Base-by-base conservation (phyloP, 1,284 basidiomycete genomes). In the Marasmius oreades region DNA sequence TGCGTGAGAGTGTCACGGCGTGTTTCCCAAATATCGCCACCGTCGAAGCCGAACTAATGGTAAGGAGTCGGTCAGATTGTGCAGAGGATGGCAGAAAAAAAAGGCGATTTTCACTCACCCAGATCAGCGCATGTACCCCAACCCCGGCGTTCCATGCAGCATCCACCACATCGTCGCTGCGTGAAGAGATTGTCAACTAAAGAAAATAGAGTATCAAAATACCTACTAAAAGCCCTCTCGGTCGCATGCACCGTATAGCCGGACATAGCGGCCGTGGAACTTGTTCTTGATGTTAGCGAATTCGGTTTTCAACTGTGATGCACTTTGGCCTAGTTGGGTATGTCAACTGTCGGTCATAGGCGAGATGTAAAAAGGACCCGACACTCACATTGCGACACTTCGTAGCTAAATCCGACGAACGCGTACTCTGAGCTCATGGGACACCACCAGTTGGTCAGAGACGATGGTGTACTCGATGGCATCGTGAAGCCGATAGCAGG, bases 391-490 rank as follows among this genome's bases (percentile, higher is more conserved):
- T 67, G 70, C 48, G 82, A 81, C 23, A 89, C 75, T 65, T 86
- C 84, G 61, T 90, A 89, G 63, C 85, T 86, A 69, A 90, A 85
- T 1, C 86, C 88, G 42, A 90, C 70, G 66, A 89, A 90, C 0
- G 79, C 88, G 59, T 88, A 89, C 64, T 90, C 87, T 1, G 77
- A 80, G 55, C 70, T 70, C 43, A 70, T 66, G 55, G 78, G 67
- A 64, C 87, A 90, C 88, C 87, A 90, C 87, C 87, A 90, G 59
- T 75, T 75, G 51, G 74, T 72, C 28, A 74, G 56, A 1, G 78
- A 77, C 3, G 64, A 59, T 0, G 85, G 85, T 7, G 78, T 64
- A 3, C 62, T 55, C 0, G 68, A 65, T 2, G 87, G 87, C 79
- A 81, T 85, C 16, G 64, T 66, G 64, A 88, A 90, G 0, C 75